Conservation (phyloP, 2,329 filamentous ascomycete species). For the Xylaria digitata region DNA sequence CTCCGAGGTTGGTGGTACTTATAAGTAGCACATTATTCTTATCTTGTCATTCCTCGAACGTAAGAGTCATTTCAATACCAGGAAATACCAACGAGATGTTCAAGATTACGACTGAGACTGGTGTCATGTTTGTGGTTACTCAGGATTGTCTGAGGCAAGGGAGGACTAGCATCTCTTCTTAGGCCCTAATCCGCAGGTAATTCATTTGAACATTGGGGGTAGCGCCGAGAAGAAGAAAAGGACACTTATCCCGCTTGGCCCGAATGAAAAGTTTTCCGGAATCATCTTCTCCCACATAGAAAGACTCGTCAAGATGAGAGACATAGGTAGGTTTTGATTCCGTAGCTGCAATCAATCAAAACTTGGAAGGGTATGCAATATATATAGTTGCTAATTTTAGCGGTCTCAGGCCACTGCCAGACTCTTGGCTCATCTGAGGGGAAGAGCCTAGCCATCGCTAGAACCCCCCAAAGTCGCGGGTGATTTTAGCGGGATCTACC, state of each 20-base stretch:
- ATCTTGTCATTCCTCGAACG: neutral
- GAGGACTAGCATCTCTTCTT: slow-evolving; percentile 11
- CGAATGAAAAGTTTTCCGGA: slow-evolving; percentile 1
- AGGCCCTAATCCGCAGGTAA: neutral
- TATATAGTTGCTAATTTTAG: slow-evolving; percentile 39
- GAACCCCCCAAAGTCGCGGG: slow-evolving; percentile 6
- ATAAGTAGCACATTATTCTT: slow-evolving; percentile 7
- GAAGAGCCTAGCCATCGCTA: slow-evolving; percentile 20
- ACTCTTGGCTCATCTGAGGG: slow-evolving; percentile 26
- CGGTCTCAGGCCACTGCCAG: slow-evolving; percentile 20
- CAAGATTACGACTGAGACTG: slow-evolving; percentile 10
- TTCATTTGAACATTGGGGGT: slow-evolving; percentile 2
- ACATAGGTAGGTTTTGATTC: slow-evolving; percentile 5
- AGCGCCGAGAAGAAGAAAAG: slow-evolving; percentile 23
- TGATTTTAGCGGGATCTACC: slow-evolving; percentile 31
- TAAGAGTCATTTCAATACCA: neutral
- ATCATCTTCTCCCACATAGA: neutral
- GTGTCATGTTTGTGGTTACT: slow-evolving; percentile 13
- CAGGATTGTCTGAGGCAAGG: neutral
- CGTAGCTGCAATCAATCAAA: slow-evolving; percentile 31
- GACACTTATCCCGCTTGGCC: slow-evolving; percentile 23
- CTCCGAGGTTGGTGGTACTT: slow-evolving; percentile 6
- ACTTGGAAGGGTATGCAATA: slow-evolving; percentile 31
- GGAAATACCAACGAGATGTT: neutral
- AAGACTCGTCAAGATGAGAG: neutral